Base-by-base conservation (phyloP, 129 eudicot species). In the Oenanthe sinensis region DNA sequence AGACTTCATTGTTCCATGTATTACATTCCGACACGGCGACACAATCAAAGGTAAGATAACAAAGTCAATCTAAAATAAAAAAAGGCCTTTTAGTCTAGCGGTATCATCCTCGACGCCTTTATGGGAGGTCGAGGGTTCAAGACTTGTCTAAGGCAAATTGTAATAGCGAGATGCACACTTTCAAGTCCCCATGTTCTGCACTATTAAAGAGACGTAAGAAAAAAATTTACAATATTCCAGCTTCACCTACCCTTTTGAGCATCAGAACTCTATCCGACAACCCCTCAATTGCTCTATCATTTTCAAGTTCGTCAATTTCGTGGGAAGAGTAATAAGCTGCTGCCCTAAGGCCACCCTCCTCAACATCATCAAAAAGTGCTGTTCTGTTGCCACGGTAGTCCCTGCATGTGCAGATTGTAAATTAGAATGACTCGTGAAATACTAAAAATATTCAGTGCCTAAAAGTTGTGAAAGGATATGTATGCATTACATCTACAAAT, bases 261-360 rank as follows among this genome's bases (percentile, higher is more conserved):
- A 94, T 82, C 80, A 82, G 85, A 81, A 94, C 97, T 83, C 98
- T 86, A 76, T 94, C 98, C 84, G 88, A 90, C 80, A 94, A 81
- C 74, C 98, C 97, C 58, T 94, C 98, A 46, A 94, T 33, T 52
- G 96, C 86, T 84, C 88, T 85, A 26, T 91, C 92, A 82, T 94
- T 94, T 82, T 94, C 98, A 60, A 87, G 96, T 83, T 95, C 97
- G 79, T 92, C 95, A 52, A 95, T 92, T 85, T 95, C 99, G 81
- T 87, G 94, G 28, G 99, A 89, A 71, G 93, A 86, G 84, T 88
- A 94, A 46, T 96, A 87, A 17, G 97, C 84, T 37, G 96, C 78
- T 60, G 91, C 92, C 83, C 94, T 88, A 63, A 90, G 87, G 71
- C 97, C 99, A 79, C 97, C 99, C 80, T 93, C 97, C 86, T 90